Evolutionary conservation across 2,329 filamentous ascomycete genomes (phyloP).

Genomic region (Emmonsiellopsis sp.): DNA sequence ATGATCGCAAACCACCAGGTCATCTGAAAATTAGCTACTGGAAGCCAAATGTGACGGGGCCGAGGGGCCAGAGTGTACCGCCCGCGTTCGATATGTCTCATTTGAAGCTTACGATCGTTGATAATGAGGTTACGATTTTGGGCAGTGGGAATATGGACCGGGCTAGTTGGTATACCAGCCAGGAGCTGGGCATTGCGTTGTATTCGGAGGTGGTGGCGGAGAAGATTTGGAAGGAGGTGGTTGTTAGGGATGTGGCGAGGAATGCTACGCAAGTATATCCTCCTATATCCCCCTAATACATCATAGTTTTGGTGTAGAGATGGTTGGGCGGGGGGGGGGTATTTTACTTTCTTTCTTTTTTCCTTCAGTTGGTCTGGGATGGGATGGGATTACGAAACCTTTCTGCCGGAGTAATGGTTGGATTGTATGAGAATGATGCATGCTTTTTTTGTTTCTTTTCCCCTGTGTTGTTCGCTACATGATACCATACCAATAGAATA

Average conservation of each 20-base stretch:
- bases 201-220: conserved; percentile 34
- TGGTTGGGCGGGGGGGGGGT: no score
- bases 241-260: background rate
- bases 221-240: conserved; percentile 17
- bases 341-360: no score
- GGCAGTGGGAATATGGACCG: conserved; percentile 80
- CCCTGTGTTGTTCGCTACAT: no score
- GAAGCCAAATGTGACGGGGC: background rate
- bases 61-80: background rate
- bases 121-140: conserved; percentile 57
- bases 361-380: no score
- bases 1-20: background rate
- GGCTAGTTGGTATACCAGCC: conserved; percentile 79
- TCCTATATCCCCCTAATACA: no score
- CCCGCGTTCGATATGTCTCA: conserved; percentile 46
- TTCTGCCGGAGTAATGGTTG: no score
- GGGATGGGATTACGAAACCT: no score
- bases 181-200: conserved; percentile 64
- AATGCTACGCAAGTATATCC: background rate
- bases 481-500: no score
- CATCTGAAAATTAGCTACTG: background rate
- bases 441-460: no score
- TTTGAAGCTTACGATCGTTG: conserved; percentile 67
- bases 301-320: no score
- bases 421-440: no score